phyloP scores from a whole-genome alignment of 2,329 filamentous ascomycete genomes.

The Didymellaceae sp. region DNA sequence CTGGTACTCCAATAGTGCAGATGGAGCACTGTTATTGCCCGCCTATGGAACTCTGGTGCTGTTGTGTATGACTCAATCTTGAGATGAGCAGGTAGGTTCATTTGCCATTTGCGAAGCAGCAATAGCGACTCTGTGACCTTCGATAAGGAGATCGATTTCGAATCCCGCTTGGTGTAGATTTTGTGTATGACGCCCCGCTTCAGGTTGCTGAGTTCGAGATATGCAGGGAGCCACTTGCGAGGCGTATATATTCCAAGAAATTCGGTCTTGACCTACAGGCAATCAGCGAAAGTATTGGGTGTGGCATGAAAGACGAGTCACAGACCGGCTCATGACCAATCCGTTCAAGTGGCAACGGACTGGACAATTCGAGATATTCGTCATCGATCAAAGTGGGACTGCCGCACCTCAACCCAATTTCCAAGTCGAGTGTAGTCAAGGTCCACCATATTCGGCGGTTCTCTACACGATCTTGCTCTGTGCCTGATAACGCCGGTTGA shows the following conservation, averaged over 20 bases:
- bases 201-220: constrained; percentile 39
- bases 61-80: constrained; percentile 36
- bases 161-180: constrained; percentile 42
- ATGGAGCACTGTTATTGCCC: constrained; percentile 44
- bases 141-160: constrained; percentile 42
- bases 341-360: constrained; percentile 42
- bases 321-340: constrained; percentile 19
- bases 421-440: constrained; percentile 44
- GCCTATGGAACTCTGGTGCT: constrained; percentile 41
- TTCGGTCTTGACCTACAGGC: constrained; percentile 26
- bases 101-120: constrained; percentile 43
- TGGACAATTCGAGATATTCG: constrained; percentile 39
- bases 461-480: constrained; percentile 40
- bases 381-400: constrained; percentile 46
- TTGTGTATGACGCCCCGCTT: constrained; percentile 45
- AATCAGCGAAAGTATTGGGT: constrained; percentile 3
- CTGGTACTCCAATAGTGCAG: constrained; percentile 46
- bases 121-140: constrained; percentile 42
- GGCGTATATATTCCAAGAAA: constrained; percentile 46
- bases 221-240: constrained; percentile 40
- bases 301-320: neutral
- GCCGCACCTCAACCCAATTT: constrained; percentile 45
- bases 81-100: constrained; percentile 42
- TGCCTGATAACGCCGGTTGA: constrained; percentile 36
- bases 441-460: constrained; percentile 50